Evolutionary conservation across 768 basidiomycete genomes (phyloP), one percentile per base, ranked within the genome.

Genomic region (Pulveroboletus frians): DNA sequence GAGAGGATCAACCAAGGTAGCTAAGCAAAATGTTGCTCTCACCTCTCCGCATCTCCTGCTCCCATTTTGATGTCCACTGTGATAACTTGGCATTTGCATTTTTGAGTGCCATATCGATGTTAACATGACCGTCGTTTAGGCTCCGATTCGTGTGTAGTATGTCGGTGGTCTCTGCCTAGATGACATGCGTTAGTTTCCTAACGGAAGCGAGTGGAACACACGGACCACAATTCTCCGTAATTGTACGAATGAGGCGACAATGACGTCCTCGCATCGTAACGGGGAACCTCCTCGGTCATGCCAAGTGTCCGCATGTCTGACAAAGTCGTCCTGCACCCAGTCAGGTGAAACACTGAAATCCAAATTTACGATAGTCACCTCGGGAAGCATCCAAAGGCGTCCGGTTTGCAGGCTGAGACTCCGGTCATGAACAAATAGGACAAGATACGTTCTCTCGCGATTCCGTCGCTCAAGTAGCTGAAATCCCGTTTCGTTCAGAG

Each of bases 351-450:
- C 14, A 31, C n/a, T 41, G 51, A 50, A 46, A 35, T 39, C 14
- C 46, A 23, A 50, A 13, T 39, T 41, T 39, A 39, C 20, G 17
- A 20, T 43, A 53, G 18, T 31, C 54, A 76, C 75, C 71, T 91
- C 89, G 9, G 85, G 87, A 17, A 92, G 76, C 90, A 92, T 92
- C 88, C 88, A 91, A 51, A 80, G 82, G 37, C 85, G 75, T 41
- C 89, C 90, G 2, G 89, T 91, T 66, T 92, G 89, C 67, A 85
- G 90, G 68, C 84, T 86, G 39, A 92, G 75, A 60, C 85, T 88
- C 46, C 89, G 83, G 66, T 92, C 89, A 59, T 92, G 90, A 37
- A 89, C 83, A 59, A 87, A 92, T 13, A 92, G 69, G 13, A 92
- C 88, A 41, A 92, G 79, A 65, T 89, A 92, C 2, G 89, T 90